Base-by-base conservation (phyloP, 305 asterid species). In the Rubia tinctorum region DNA sequence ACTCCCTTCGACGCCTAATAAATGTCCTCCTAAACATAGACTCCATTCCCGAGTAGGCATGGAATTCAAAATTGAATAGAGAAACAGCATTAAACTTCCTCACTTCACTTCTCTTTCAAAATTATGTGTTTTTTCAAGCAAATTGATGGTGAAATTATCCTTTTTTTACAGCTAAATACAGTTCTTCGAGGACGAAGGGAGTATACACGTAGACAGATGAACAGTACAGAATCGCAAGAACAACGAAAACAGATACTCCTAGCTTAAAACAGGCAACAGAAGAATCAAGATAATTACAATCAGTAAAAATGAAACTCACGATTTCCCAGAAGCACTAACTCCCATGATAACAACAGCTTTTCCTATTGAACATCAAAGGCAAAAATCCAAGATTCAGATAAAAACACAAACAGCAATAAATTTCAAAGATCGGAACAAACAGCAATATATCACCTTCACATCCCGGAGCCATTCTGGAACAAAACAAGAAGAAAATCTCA, bases 281-380 rank as follows among this genome's bases (percentile, higher is more conserved):
- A 61, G 42, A 12, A 64, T 27, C 42, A 34, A 68, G 5, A 59
- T 7, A 47, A 66, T 51, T 17, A 40, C 34, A 1, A 25, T 66
- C 53, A 6, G 39, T 4, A 66, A 15, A 27, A 76, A 71, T 43
- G 42, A 69, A 44, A 87, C 98, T 89, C 80, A 93, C 96, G 99
- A 85, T 86, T 95, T 95, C 66, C 99, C 98, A 65, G 96, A 86
- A 71, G 98, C 99, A 58, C 97, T 88, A 39, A 90, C 98, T 63
- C 99, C 99, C 97, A 95, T 90, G 37, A 95, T 59, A 74, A 95
- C 98, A 76, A 92, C 71, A 75, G 90, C 92, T 27, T 69, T 77
- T 74, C 97, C 99, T 91, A 89, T 58, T 49, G 75, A 68, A 62
- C 67, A 68, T 37, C 65, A 0, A 61, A 4, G 62, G 47, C 23